A percentile compares a stretch with the other conserved stretches of the same genome.
These are phyloP conservation scores for Claviceps monticola DNA, from an alignment of 2,329 filamentous ascomycete species.

Conservation along the genomic window DNA sequence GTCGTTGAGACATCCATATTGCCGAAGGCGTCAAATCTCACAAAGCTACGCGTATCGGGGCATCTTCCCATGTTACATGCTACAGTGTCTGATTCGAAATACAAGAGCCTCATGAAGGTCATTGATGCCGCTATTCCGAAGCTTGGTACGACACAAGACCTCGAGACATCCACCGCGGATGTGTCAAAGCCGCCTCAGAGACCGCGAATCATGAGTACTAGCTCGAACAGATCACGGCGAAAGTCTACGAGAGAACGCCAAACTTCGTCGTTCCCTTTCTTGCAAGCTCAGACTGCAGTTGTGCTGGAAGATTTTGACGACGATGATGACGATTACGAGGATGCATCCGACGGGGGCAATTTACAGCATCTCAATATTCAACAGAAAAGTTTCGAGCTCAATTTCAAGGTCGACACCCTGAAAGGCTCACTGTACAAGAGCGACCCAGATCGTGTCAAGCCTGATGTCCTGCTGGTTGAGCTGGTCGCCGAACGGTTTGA, in stretches of 20 bases:
- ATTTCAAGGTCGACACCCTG: slow-evolving; percentile 87
- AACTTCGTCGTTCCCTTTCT: slow-evolving; percentile 62
- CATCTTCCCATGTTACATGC: slow-evolving; percentile 86
- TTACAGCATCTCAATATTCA: slow-evolving; percentile 56
- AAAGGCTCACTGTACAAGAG: slow-evolving; percentile 86
- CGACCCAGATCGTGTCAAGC: slow-evolving; percentile 60
- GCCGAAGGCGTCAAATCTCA: slow-evolving; percentile 87
- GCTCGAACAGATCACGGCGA: slow-evolving; percentile 31
- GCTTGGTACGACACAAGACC: slow-evolving; percentile 35
- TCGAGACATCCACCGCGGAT: slow-evolving; percentile 14
- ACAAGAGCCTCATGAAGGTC: slow-evolving; percentile 91
- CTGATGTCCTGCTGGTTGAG: slow-evolving; percentile 76
- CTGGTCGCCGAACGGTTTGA: slow-evolving; percentile 81
- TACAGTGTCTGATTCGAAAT: slow-evolving; percentile 85
- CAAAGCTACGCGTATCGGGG: slow-evolving; percentile 81
- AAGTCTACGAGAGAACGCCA: slow-evolving; percentile 36
- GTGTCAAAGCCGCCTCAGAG: slow-evolving; percentile 17
- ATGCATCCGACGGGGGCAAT: slow-evolving; percentile 44
- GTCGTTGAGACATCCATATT: slow-evolving; percentile 91
- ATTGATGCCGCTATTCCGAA: slow-evolving; percentile 92
- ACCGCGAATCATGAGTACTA: slow-evolving; percentile 31
- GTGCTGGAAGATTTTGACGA: slow-evolving; percentile 66
- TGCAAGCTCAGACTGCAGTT: slow-evolving; percentile 59
- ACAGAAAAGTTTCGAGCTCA: slow-evolving; percentile 89
- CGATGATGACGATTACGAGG: slow-evolving; percentile 52